A percentile compares a stretch with the other conserved stretches of the same genome.
Conservation (phyloP, 2,329 filamentous ascomycete species). For the Plectosphaerella plurivora region DNA sequence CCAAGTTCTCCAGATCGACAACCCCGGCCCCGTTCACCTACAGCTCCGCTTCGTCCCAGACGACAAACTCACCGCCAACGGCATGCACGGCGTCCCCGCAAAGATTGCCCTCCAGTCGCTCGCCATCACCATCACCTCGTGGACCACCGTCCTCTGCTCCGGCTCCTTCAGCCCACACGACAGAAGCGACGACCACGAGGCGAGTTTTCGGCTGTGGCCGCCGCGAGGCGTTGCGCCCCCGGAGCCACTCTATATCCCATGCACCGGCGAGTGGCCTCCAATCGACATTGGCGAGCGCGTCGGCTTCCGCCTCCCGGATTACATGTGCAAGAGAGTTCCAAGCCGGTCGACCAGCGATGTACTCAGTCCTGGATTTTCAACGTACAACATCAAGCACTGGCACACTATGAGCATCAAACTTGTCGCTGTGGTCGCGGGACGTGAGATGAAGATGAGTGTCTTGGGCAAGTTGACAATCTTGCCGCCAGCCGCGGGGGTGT, state of each 20-base stretch:
- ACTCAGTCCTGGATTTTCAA: not conserved
- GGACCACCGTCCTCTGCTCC: constrained; percentile 10
- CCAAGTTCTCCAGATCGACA: constrained; percentile 20
- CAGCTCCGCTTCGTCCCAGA: constrained; percentile 12
- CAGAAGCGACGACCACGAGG: not conserved
- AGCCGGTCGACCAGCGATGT: not conserved
- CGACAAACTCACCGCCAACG: constrained; percentile 7
- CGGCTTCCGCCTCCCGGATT: not conserved
- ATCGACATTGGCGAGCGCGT: not conserved
- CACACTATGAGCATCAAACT: not conserved
- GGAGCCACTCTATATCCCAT: not conserved
- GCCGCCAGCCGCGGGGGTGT: not conserved
- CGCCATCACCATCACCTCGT: constrained; percentile 10
- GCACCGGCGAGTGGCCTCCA: not conserved
- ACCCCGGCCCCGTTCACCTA: constrained; percentile 16
- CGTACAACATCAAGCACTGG: constrained; percentile 1
- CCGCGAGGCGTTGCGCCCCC: not conserved
- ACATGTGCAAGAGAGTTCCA: not conserved
- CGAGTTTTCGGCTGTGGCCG: not conserved
- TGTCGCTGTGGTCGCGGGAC: not conserved
- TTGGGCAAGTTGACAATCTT: not conserved
- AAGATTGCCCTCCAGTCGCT: constrained; percentile 11
- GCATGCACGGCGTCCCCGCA: constrained; percentile 9
- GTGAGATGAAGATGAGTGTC: not conserved
- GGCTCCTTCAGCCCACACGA: constrained; percentile 4